A percentile compares a stretch with the other conserved stretches of the same genome.
phyloP scores from a whole-genome alignment of 768 basidiomycete species.

The Phaffia tasmanica region DNA sequence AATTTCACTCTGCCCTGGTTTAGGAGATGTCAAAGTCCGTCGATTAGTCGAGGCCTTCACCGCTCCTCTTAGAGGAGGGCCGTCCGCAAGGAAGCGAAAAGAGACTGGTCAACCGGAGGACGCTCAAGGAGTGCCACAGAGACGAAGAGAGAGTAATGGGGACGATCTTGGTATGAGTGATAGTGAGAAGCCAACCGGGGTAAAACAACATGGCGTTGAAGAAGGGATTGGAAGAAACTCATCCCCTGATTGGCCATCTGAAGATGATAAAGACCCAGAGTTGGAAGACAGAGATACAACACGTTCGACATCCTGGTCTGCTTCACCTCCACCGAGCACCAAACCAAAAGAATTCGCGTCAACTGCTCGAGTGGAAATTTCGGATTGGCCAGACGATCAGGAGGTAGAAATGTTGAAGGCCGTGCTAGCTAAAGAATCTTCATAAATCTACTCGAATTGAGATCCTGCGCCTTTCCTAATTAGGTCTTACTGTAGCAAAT shows the following conservation, averaged over 20 bases:
- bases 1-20: slow-evolving; percentile 73
- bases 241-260: slow-evolving; percentile 20
- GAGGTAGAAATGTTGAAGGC: neutral
- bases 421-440: neutral
- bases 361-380: neutral
- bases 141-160: neutral
- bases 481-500: too few species aligned
- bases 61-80: slow-evolving; percentile 51
- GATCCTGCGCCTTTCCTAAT: too few species aligned
- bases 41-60: slow-evolving; percentile 84
- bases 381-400: neutral
- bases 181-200: neutral
- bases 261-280: slow-evolving; percentile 10
- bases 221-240: neutral
- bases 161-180: neutral
- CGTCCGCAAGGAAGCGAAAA: slow-evolving; percentile 2
- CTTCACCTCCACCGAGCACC: neutral
- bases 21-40: slow-evolving; percentile 86
- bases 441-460: too few species aligned
- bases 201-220: too few species aligned
- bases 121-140: slow-evolving; percentile 9
- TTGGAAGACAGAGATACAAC: neutral
- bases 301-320: neutral
- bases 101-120: neutral
- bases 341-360: neutral